Conservation (phyloP, 306 rosid species). For the Prunus mongolica region DNA sequence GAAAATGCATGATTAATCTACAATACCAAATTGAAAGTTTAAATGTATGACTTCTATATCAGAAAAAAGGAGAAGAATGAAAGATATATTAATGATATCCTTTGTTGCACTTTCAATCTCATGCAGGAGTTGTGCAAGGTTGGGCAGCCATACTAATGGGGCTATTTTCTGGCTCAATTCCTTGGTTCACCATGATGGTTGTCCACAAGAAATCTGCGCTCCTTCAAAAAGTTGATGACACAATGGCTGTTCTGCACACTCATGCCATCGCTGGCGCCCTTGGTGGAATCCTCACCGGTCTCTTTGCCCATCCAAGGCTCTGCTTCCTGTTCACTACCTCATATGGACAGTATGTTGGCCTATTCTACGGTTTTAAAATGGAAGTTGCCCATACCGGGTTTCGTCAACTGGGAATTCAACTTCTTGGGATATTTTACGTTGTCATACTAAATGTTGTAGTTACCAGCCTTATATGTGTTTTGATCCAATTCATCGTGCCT, state of each 20-base stretch:
- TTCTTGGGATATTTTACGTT: slow-evolving; percentile 27
- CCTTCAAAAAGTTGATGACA: slow-evolving; percentile 47
- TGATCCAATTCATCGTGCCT: slow-evolving; percentile 25
- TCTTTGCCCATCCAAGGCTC: slow-evolving; percentile 38
- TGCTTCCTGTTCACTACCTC: neutral
- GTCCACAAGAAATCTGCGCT: slow-evolving; percentile 31
- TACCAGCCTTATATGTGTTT: slow-evolving; percentile 31
- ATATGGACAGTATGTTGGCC: slow-evolving; percentile 12
- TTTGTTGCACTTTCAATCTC: neutral
- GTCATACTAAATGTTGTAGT: slow-evolving; percentile 16
- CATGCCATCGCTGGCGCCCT: slow-evolving; percentile 45
- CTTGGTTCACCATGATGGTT: slow-evolving; percentile 51
- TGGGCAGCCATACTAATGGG: slow-evolving; percentile 52
- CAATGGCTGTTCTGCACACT: slow-evolving; percentile 48
- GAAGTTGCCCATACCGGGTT: slow-evolving; percentile 8
- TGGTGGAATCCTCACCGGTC: slow-evolving; percentile 35
- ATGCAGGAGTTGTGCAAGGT: slow-evolving; percentile 43
- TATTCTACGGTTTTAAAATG: slow-evolving; percentile 31
- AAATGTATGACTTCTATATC: no score
- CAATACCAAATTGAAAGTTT: no score
- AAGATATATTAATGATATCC: neutral
- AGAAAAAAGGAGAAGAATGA: no score
- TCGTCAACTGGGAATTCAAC: slow-evolving; percentile 30
- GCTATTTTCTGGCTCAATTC: slow-evolving; percentile 34
- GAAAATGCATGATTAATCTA: no score